phyloP scores from a whole-genome alignment of 768 basidiomycete species.

The Lactifluus rugatus region DNA sequence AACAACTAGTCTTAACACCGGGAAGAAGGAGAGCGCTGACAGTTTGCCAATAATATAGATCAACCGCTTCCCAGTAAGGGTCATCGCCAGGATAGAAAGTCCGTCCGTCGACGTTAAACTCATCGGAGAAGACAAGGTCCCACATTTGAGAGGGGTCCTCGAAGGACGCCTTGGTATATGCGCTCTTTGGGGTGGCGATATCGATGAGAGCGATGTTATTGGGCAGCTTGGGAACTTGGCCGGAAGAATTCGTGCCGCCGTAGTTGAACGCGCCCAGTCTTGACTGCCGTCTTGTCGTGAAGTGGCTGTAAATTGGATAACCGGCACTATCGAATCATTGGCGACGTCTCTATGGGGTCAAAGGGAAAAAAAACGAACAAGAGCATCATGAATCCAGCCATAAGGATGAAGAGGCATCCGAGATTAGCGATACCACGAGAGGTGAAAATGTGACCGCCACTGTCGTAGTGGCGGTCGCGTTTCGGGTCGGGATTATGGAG shows the following conservation, averaged over 20 bases:
- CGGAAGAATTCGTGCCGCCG: slow-evolving; percentile 64
- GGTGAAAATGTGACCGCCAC: slow-evolving; percentile 51
- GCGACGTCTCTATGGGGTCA: not conserved
- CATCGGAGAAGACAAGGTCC: slow-evolving; percentile 37
- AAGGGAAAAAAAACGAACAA: slow-evolving; percentile 37
- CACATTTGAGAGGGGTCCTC: slow-evolving; percentile 26
- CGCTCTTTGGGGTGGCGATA: slow-evolving; percentile 33
- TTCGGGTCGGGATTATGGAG: slow-evolving; percentile 56
- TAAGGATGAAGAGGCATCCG: slow-evolving; percentile 55
- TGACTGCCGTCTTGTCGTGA: slow-evolving; percentile 31
- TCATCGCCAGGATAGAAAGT: slow-evolving; percentile 38
- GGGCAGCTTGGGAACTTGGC: slow-evolving; percentile 40
- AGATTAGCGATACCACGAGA: slow-evolving; percentile 55
- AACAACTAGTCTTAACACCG: not conserved
- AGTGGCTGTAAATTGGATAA: slow-evolving; percentile 42
- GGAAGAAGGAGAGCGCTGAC: slow-evolving; percentile 34
- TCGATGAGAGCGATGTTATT: slow-evolving; percentile 24
- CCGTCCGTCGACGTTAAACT: slow-evolving; percentile 36
- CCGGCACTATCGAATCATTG: slow-evolving; percentile 21
- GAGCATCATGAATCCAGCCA: slow-evolving; percentile 35
- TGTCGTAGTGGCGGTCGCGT: slow-evolving; percentile 44
- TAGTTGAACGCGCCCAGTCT: slow-evolving; percentile 56
- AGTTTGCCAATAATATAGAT: slow-evolving; percentile 38
- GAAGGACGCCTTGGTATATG: slow-evolving; percentile 20
- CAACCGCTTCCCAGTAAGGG: slow-evolving; percentile 34